Evolutionary conservation across 1,284 basidiomycete genomes (phyloP), one percentile per base, ranked within the genome.

Genomic region (Ustilago loliicola): DNA sequence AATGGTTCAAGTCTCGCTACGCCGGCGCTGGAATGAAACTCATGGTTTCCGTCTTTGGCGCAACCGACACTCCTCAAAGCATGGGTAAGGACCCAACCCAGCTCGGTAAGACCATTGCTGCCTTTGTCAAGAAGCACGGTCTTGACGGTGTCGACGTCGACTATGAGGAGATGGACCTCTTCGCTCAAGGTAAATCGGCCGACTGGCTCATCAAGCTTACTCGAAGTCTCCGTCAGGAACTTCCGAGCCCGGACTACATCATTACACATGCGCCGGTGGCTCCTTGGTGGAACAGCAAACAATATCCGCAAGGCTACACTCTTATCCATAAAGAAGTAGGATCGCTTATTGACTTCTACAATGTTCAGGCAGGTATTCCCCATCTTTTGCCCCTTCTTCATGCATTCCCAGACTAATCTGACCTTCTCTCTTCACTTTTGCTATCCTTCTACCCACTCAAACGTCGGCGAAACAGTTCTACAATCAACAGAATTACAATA

Each of bases 111-210:
- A 68, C 60, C 32, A 67, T 82, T 30, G 85, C 84, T 0, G 87
- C 87, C 17, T 85, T 86, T 6, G 86, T 90, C 62, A 88, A 87
- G 68, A 61, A 89, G 54, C 89, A 88, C 73, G 87, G 87, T 25
- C 83, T 91, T 19, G 88, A 91, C 71, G 91, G 90, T 40, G 84
- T 91, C 45, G 90, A 91, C 57, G 88, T 91, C 47, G 90, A 91
- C 81, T 91, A 89, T 63, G 90, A 90, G 84, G 89, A 89, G 66
- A 72, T 69, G 61, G 89, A 70, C 27, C 69, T 72, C 17, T 76
- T 82, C 27, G 65, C 54, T 8, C 53, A 66, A 32, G 76, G 72
- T 11, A 60, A 57, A 34, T 59, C 68, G 3, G 68, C 70, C 9
- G 21, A 48, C 21, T 81, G 75, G 80, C 58, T 82, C 27, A 76